Percentiles rank a stretch among this genome's conserved stretches.
phyloP scores from a whole-genome alignment of 805 yeast species.

The Metschnikowia kofuensis region DNA sequence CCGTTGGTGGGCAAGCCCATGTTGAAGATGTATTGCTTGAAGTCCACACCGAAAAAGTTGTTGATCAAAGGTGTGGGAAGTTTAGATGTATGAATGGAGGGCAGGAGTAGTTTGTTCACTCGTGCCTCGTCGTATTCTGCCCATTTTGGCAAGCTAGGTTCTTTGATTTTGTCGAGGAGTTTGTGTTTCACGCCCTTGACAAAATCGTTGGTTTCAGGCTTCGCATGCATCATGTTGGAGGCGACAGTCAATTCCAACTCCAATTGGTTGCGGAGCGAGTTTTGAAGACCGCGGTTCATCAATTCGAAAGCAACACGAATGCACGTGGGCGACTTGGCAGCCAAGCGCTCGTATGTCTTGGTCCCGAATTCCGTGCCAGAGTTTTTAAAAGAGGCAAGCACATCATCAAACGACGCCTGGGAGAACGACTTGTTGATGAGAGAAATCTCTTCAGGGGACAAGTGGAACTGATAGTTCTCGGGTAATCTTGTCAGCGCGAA shows the following conservation, averaged over 20 bases:
- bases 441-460: slow-evolving; percentile 51
- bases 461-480: slow-evolving; percentile 55
- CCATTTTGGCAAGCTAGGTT: slow-evolving; percentile 49
- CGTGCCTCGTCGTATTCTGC: slow-evolving; percentile 28
- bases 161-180: slow-evolving; percentile 57
- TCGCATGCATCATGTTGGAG: slow-evolving; percentile 60
- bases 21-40: slow-evolving; percentile 51
- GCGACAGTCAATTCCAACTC: slow-evolving; percentile 75
- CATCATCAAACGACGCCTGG: slow-evolving; percentile 49
- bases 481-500: slow-evolving; percentile 66
- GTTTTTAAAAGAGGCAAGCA: slow-evolving; percentile 48
- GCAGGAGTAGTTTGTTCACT: slow-evolving; percentile 19
- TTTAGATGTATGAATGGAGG: slow-evolving; percentile 19
- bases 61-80: slow-evolving; percentile 34
- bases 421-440: slow-evolving; percentile 71
- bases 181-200: slow-evolving; percentile 66
- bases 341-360: slow-evolving; percentile 52
- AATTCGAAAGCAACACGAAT: slow-evolving; percentile 69
- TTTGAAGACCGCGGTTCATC: slow-evolving; percentile 56
- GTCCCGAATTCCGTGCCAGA: slow-evolving; percentile 67
- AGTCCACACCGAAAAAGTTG: slow-evolving; percentile 38
- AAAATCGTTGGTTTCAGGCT: slow-evolving; percentile 55
- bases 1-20: slow-evolving; percentile 79
- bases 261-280: slow-evolving; percentile 63
- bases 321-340: slow-evolving; percentile 73